Evolutionary conservation across 2,329 filamentous ascomycete genomes (phyloP).

Genomic region (Xylogone sp.): DNA sequence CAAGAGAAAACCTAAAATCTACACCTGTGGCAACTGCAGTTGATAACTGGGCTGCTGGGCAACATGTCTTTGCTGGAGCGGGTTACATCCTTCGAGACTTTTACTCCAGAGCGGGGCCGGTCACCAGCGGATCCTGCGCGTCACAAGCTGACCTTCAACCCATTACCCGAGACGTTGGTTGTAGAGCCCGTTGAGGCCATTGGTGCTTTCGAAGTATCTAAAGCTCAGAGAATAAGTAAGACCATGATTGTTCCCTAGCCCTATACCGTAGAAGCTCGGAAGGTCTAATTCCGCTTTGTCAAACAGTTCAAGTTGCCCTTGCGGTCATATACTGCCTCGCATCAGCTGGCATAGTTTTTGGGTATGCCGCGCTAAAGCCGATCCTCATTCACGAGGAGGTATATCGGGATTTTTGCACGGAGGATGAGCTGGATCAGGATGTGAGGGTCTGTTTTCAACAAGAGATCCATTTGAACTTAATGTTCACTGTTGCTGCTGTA

Average conservation of each 20-base stretch:
- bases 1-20: background rate
- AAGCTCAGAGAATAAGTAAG: conserved; percentile 29
- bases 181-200: conserved; percentile 17
- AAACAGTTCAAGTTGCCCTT: conserved; percentile 61
- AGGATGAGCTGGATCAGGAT: conserved; percentile 43
- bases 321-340: conserved; percentile 73
- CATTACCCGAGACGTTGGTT: conserved; percentile 13
- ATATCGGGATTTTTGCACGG: conserved; percentile 61
- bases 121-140: conserved; percentile 14
- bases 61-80: conserved; percentile 20
- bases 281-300: background rate
- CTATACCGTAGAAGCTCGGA: background rate
- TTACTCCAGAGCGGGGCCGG: conserved; percentile 17
- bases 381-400: conserved; percentile 71
- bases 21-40: background rate
- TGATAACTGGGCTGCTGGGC: background rate
- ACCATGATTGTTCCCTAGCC: too few relatives aligned
- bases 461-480: conserved; percentile 72
- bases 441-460: conserved; percentile 54
- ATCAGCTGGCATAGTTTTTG: conserved; percentile 76
- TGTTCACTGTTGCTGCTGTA: conserved; percentile 89
- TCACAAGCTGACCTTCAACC: conserved; percentile 22
- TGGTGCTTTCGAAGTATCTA: conserved; percentile 34
- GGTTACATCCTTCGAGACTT: conserved; percentile 21
- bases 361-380: conserved; percentile 81